Percentiles rank a stretch among this genome's conserved stretches.
Conservation (phyloP, 257 asterid genomes). For the Ilex aquifolium region DNA sequence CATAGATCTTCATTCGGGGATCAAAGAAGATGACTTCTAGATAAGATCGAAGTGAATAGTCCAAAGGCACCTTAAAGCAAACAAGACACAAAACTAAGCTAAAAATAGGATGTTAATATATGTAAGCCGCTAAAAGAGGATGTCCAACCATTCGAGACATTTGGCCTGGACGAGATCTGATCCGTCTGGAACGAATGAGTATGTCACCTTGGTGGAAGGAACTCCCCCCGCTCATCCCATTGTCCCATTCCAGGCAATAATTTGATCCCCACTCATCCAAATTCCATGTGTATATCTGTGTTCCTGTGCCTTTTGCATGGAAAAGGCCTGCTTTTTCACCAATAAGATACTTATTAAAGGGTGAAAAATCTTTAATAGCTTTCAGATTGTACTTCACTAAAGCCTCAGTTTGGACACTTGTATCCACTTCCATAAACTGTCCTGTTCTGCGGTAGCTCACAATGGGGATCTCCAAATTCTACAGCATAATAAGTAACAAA, state of each 20-base stretch:
- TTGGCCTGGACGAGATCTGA: constrained; percentile 82
- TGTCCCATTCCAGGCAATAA: constrained; percentile 56
- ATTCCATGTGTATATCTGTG: constrained; percentile 77
- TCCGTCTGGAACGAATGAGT: constrained; percentile 49
- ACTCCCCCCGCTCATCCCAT: constrained; percentile 59
- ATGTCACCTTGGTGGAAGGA: constrained; percentile 73
- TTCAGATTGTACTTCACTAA: constrained; percentile 56
- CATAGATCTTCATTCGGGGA: constrained; percentile 75
- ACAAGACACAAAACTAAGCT: constrained; percentile 8
- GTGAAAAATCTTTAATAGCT: constrained; percentile 56
- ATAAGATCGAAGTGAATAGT: constrained; percentile 63
- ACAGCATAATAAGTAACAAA: constrained; percentile 19
- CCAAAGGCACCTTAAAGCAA: constrained; percentile 67
- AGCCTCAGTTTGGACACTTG: constrained; percentile 42
- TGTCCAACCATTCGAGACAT: constrained; percentile 39
- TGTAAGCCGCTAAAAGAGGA: constrained; percentile 4
- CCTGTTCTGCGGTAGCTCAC: constrained; percentile 63
- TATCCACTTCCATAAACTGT: constrained; percentile 65
- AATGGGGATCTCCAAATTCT: constrained; percentile 80
- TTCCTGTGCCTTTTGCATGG: constrained; percentile 52
- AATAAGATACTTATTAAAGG: constrained; percentile 67
- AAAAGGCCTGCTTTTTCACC: constrained; percentile 67
- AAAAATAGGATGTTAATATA: background rate
- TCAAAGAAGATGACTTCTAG: constrained; percentile 76
- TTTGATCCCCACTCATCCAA: constrained; percentile 74